Evolutionary conservation across 352 stramenopile species (phyloP), one percentile per base, ranked within the genome.

Genomic region (Lagenidium sp.): DNA sequence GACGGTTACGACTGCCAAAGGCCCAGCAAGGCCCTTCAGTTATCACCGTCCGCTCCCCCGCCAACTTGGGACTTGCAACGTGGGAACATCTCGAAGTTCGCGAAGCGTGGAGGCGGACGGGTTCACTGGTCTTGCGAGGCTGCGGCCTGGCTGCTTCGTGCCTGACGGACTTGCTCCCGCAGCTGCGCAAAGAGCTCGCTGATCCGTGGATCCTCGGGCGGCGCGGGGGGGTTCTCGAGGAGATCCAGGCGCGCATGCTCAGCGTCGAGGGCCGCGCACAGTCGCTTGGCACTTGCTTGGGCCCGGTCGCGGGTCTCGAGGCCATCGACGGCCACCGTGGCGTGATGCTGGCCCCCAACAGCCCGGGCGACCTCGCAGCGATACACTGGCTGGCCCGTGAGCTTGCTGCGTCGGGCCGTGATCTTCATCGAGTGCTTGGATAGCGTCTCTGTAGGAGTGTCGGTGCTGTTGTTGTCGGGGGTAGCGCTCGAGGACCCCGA

Each of bases 171-270:
- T 48, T 60, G 53, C 2, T 32, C 15, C 12, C 25, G 15, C 4
- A 62, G 22, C 22, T 50, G 37, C 13, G 37, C 26, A 26, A 56
- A 62, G 8, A 62, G 47, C 32, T 62, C 53, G 6, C 10, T 26
- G 13, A 62, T 35, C 10, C 52, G 35, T 2, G 53, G 53, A 13
- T 62, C 34, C 20, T 60, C 44, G 3, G 36, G 37, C 19, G 43
- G 22, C 29, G 40, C 24, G 6, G 34, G 20, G 5, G 52, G 52
- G 19, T 54, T 48, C 35, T 54, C 44, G 8, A 54, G 35, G 11
- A 23, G 8, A 1, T 2, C 7, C 1, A 54, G 30, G 1, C 44
- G 32, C 28, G 45, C 29, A 24, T 43, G 19, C 20, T 54, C 25
- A 1, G 22, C 4, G 1, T 47, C 29, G 6, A 54, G 12, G 4